Conservation (phyloP, 139 green algal genomes). For the Auxenochlorella pyrenoidosa region DNA sequence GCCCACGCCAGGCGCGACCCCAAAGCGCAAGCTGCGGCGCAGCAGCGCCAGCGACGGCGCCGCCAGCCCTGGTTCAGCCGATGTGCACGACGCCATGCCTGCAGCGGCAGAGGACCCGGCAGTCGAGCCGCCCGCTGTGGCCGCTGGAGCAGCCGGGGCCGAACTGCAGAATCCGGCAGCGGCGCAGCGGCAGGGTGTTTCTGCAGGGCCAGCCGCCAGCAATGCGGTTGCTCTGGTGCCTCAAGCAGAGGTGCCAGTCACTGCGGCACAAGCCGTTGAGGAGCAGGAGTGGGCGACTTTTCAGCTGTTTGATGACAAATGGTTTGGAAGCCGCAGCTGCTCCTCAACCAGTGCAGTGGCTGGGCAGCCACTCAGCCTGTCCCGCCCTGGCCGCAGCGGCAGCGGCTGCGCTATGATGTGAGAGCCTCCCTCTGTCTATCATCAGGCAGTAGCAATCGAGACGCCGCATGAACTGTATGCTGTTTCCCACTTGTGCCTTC, state of each 20-base stretch:
- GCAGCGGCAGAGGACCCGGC: neutral
- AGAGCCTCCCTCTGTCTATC: neutral
- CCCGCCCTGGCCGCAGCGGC: neutral
- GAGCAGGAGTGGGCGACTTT: slow-evolving; percentile 3
- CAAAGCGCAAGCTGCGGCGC: slow-evolving; percentile 11
- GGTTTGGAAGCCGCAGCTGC: neutral
- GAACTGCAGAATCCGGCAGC: neutral
- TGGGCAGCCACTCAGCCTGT: neutral
- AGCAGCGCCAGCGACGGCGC: neutral
- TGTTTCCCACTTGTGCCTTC: no score
- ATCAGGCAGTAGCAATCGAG: no score
- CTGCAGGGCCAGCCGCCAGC: neutral
- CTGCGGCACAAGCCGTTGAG: neutral
- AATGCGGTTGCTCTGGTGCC: neutral
- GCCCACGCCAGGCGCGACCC: neutral
- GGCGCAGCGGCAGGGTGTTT: neutral
- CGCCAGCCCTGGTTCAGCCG: no score
- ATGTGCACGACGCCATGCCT: no score
- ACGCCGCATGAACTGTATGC: no score
- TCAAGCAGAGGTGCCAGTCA: neutral
- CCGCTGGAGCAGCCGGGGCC: neutral
- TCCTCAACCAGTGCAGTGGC: neutral
- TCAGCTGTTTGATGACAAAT: neutral
- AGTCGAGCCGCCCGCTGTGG: neutral
- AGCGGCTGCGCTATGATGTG: slow-evolving; percentile 2